A percentile compares a stretch with the other conserved stretches of the same genome.
Conservation (phyloP, 2,329 filamentous ascomycete genomes). For the Neopestalotiopsis sp. region DNA sequence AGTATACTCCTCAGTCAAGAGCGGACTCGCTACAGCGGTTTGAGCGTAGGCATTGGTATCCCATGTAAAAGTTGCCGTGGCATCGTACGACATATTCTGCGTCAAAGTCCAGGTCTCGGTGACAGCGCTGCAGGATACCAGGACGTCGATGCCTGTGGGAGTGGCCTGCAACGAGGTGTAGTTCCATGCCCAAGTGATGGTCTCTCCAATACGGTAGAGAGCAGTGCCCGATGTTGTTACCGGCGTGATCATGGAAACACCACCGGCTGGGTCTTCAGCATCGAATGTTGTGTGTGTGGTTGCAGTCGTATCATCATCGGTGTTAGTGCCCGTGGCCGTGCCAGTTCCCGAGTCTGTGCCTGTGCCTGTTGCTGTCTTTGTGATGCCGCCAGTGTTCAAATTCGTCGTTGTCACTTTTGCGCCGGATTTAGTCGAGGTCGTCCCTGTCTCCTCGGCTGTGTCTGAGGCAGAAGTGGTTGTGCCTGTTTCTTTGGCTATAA, state of each 20-base stretch:
- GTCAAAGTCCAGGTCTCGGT: slow-evolving; percentile 64
- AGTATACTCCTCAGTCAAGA: slow-evolving; percentile 62
- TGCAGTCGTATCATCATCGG: slow-evolving; percentile 32
- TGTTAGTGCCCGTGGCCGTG: slow-evolving; percentile 31
- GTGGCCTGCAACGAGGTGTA: slow-evolving; percentile 64
- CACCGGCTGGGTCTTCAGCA: slow-evolving; percentile 51
- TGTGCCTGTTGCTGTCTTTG: slow-evolving; percentile 27
- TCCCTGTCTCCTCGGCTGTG: slow-evolving; percentile 25
- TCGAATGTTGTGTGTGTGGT: slow-evolving; percentile 47
- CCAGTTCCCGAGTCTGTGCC: slow-evolving; percentile 23
- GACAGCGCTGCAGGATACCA: slow-evolving; percentile 59
- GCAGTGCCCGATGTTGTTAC: slow-evolving; percentile 48
- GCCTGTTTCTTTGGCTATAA: slow-evolving; percentile 8
- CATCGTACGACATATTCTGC: slow-evolving; percentile 64
- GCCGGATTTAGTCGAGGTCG: slow-evolving; percentile 22
- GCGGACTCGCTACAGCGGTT: slow-evolving; percentile 48
- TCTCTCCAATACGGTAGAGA: slow-evolving; percentile 65
- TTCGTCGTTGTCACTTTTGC: slow-evolving; percentile 36
- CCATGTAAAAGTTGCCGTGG: slow-evolving; percentile 60
- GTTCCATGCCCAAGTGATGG: slow-evolving; percentile 67
- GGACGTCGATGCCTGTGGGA: slow-evolving; percentile 64
- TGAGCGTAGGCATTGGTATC: slow-evolving; percentile 57
- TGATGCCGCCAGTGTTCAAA: slow-evolving; percentile 45
- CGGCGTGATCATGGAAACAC: slow-evolving; percentile 59
- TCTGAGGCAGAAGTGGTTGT: slow-evolving; percentile 17